phyloP scores from a whole-genome alignment of 345 rosid genomes.

The Psidium guajava region DNA sequence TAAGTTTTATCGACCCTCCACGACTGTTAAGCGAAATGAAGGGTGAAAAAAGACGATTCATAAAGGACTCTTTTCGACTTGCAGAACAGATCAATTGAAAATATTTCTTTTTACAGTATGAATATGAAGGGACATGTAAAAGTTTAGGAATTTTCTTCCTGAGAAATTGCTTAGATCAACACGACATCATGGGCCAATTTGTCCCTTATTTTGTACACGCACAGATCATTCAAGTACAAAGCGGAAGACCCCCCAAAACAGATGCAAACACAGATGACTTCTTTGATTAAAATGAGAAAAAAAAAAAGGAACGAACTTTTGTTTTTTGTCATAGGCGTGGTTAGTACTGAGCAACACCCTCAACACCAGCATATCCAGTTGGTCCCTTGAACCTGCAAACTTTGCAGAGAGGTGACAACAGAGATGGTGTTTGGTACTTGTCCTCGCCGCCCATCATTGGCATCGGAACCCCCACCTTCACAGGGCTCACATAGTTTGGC shows the following conservation, averaged over 20 bases:
- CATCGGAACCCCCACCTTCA: conserved; percentile 64
- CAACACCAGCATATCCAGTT: conserved; percentile 13
- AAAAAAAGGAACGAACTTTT: background rate
- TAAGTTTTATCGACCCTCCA: background rate
- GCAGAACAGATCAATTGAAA: background rate
- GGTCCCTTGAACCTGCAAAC: conserved; percentile 51
- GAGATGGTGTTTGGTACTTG: conserved; percentile 62
- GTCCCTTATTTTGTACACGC: background rate
- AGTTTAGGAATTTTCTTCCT: background rate
- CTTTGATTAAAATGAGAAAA: background rate
- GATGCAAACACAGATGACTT: background rate
- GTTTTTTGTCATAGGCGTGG: background rate
- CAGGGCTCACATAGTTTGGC: conserved; percentile 53
- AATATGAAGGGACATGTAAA: background rate
- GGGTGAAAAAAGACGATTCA: background rate
- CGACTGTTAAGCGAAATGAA: background rate
- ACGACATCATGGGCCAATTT: background rate
- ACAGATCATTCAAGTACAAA: background rate
- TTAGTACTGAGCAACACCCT: conserved; percentile 5
- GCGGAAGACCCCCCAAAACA: background rate
- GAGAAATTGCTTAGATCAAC: background rate
- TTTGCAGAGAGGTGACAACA: conserved; percentile 48
- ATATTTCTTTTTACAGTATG: background rate
- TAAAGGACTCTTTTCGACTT: background rate
- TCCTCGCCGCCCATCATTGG: conserved; percentile 87